These are phyloP conservation scores for Solanum tacnaense DNA, from an alignment of 257 asterid genomes.

Conservation along the genomic window DNA sequence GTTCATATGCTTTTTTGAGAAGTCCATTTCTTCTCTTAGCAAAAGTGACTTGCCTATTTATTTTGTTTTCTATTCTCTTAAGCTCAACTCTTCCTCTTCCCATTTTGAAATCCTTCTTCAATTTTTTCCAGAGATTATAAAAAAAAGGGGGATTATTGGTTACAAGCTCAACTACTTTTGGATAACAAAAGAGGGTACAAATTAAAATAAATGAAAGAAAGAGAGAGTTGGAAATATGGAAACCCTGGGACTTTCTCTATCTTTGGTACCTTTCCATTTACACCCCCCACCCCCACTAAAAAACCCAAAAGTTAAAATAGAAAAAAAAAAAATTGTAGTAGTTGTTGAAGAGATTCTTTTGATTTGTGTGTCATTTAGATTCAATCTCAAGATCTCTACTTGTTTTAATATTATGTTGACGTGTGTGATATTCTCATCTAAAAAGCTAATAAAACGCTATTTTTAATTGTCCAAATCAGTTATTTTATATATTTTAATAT, in stretches of 20 bases:
- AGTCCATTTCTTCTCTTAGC: conserved; percentile 35
- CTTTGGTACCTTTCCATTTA: conserved; percentile 9
- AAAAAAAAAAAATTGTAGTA: not conserved
- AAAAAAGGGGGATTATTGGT: not conserved
- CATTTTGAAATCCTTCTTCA: not conserved
- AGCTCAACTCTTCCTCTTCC: conserved; percentile 15
- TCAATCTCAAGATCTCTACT: too few relatives aligned
- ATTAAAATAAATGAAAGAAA: conserved; percentile 1
- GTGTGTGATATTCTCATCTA: not conserved
- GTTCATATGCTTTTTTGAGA: conserved; percentile 24
- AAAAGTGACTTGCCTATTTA: conserved; percentile 31
- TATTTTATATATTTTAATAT: not conserved
- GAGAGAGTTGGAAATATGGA: conserved; percentile 6
- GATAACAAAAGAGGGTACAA: not conserved
- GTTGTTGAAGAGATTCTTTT: too few relatives aligned
- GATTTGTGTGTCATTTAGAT: too few relatives aligned
- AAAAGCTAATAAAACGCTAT: not conserved
- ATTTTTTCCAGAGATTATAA: not conserved
- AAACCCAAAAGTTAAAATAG: not conserved
- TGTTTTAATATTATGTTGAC: too few relatives aligned
- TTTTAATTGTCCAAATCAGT: not conserved
- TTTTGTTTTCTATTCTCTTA: conserved; percentile 28
- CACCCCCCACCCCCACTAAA: not conserved
- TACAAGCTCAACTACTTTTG: conserved; percentile 7
- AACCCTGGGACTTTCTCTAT: conserved; percentile 14